These are phyloP conservation scores for Puya raimondii DNA, from an alignment of 176 grass and related monocot genomes.

Conservation along the genomic window DNA sequence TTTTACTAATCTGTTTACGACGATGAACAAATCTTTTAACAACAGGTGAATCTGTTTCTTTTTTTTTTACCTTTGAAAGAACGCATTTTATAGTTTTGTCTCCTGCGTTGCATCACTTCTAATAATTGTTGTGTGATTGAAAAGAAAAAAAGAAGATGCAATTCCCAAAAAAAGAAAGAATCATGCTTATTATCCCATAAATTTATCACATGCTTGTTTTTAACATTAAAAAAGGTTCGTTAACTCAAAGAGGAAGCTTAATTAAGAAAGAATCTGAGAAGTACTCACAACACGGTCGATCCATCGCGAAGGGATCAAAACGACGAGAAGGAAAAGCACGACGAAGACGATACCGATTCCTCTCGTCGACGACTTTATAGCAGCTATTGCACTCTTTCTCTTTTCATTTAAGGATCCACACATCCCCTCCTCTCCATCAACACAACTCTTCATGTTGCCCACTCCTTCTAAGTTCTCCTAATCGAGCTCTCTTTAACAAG, in stretches of 20 bases:
- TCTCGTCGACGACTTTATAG: constrained; percentile 14
- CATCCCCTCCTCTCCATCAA: constrained; percentile 3
- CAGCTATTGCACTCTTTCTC: neutral
- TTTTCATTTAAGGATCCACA: neutral
- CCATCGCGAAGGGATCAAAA: constrained; percentile 13
- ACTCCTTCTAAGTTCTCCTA: neutral
- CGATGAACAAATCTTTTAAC: too few relatives aligned
- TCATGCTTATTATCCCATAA: too few relatives aligned
- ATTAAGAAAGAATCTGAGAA: neutral
- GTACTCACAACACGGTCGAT: constrained; percentile 12
- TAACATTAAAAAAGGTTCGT: neutral
- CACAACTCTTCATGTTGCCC: constrained; percentile 3
- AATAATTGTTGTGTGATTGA: too few relatives aligned
- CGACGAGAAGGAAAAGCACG: constrained; percentile 8
- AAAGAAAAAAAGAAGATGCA: too few relatives aligned
- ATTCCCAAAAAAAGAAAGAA: too few relatives aligned
- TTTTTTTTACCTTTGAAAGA: too few relatives aligned
- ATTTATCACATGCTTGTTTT: too few relatives aligned
- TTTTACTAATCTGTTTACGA: too few relatives aligned
- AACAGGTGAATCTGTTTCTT: too few relatives aligned
- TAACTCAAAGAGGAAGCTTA: neutral
- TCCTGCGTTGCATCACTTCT: too few relatives aligned
- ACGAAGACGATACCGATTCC: constrained; percentile 20
- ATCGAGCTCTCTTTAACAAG: too few relatives aligned
- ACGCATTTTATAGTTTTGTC: too few relatives aligned